Evolutionary conservation across 345 rosid species (phyloP).

Genomic region (Citrus trifoliata): DNA sequence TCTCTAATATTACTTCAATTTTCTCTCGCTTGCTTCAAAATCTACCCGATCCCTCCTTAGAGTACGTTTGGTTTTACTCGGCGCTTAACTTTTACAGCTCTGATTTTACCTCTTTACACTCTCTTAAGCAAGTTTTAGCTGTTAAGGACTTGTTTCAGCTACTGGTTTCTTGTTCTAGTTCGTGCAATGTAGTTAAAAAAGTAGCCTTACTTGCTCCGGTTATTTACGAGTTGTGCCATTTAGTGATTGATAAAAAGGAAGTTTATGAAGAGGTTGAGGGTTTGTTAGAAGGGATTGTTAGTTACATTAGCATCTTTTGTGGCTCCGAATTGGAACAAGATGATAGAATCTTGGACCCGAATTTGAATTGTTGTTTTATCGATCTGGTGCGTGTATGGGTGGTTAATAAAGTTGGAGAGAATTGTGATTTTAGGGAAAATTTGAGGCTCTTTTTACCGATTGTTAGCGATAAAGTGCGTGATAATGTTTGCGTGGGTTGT

Average conservation of each 20-base stretch:
- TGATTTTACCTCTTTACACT: slow-evolving; percentile 17
- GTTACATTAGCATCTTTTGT: slow-evolving; percentile 46
- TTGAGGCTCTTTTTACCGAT: slow-evolving; percentile 52
- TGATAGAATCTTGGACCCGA: slow-evolving; percentile 29
- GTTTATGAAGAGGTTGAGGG: slow-evolving; percentile 38
- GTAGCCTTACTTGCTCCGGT: slow-evolving; percentile 63
- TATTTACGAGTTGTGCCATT: slow-evolving; percentile 41
- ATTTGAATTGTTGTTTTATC: slow-evolving; percentile 37
- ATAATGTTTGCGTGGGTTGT: slow-evolving; percentile 35
- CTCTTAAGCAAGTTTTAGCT: slow-evolving; percentile 20
- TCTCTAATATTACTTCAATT: slow-evolving; percentile 57
- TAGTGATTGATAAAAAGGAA: slow-evolving; percentile 10
- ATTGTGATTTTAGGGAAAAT: slow-evolving; percentile 28
- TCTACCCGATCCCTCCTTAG: slow-evolving; percentile 58
- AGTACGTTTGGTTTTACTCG: slow-evolving; percentile 70
- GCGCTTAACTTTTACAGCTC: slow-evolving; percentile 48
- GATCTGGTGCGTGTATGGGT: slow-evolving; percentile 59
- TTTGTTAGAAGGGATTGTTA: slow-evolving; percentile 49
- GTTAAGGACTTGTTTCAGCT: slow-evolving; percentile 55
- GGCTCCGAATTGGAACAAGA: slow-evolving; percentile 18
- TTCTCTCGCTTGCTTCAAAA: slow-evolving; percentile 56
- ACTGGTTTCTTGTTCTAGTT: slow-evolving; percentile 47
- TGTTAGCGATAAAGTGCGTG: slow-evolving; percentile 37
- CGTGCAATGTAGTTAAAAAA: slow-evolving; percentile 38
- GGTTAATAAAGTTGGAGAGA: slow-evolving; percentile 38